A percentile compares a stretch with the other conserved stretches of the same genome.
Evolutionary conservation across 2,329 filamentous ascomycete species (phyloP).

Genomic region (Pseudocercospora crystallina): DNA sequence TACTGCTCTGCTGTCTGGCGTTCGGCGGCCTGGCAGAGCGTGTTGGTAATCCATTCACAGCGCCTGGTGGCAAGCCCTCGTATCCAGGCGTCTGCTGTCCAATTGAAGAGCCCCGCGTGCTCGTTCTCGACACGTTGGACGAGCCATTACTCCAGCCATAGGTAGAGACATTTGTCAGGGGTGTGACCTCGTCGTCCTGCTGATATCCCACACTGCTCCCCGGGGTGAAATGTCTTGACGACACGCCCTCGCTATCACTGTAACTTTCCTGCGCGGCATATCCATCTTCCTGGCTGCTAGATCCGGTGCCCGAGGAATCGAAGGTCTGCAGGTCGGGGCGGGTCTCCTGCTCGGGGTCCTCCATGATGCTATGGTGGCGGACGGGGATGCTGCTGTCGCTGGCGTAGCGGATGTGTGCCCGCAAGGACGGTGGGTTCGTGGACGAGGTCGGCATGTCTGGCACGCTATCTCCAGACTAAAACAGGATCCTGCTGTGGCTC

Average conservation of each 20-base stretch:
- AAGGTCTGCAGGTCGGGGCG: conserved; percentile 34
- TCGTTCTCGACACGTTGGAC: conserved; percentile 15
- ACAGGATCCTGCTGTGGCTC: too few species aligned
- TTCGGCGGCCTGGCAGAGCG: conserved; percentile 38
- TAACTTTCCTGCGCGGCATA: conserved; percentile 23
- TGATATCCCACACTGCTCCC: conserved; percentile 14
- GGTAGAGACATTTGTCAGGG: conserved; percentile 29
- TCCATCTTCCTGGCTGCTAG: conserved; percentile 28
- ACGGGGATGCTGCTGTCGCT: conserved; percentile 21
- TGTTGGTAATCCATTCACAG: conserved; percentile 10
- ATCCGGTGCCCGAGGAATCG: conserved; percentile 33
- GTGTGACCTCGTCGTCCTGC: conserved; percentile 27
- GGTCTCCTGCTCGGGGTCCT: conserved; percentile 29
- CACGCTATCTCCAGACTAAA: too few species aligned
- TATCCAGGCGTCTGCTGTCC: conserved; percentile 18
- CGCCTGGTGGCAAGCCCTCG: conserved; percentile 18
- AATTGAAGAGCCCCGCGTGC: conserved; percentile 12
- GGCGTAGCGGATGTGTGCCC: conserved; percentile 22
- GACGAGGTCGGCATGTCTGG: conserved; percentile 3
- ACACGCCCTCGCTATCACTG: conserved; percentile 30
- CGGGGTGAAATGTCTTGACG: conserved; percentile 28
- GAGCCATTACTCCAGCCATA: conserved; percentile 31
- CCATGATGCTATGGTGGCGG: conserved; percentile 31
- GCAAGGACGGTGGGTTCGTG: conserved; percentile 7
- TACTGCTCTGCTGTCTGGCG: conserved; percentile 47